Conservation (phyloP, 768 basidiomycete species). For the Lentinula raphanica region DNA sequence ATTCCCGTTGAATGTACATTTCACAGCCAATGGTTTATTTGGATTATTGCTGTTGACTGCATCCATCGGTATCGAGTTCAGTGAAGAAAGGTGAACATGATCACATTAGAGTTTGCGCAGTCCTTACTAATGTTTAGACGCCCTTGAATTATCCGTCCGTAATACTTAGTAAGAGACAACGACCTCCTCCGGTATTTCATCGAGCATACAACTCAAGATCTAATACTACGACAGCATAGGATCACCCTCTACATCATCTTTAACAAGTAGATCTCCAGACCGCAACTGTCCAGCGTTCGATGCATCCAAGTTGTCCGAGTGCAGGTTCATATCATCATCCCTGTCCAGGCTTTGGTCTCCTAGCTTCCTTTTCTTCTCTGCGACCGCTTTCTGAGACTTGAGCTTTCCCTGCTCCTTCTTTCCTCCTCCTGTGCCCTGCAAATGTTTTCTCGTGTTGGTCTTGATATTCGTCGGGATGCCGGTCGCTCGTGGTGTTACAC, state of each 20-base stretch:
- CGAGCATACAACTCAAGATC: no score
- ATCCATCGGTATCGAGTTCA: background rate
- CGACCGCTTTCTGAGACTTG: constrained; percentile 46
- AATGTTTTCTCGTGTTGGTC: constrained; percentile 18
- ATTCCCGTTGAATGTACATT: constrained; percentile 73
- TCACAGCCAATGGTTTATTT: constrained; percentile 76
- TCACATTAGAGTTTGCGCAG: background rate
- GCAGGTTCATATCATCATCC: constrained; percentile 1
- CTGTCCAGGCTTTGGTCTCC: background rate
- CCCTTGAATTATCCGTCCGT: background rate
- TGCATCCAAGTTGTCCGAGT: constrained; percentile 21
- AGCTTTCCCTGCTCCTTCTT: constrained; percentile 44
- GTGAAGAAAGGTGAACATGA: background rate
- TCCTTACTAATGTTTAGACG: constrained; percentile 1
- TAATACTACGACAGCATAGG: no score
- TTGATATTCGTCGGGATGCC: constrained; percentile 9
- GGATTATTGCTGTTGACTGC: constrained; percentile 13
- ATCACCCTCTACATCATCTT: background rate
- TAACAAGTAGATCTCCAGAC: background rate
- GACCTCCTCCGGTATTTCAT: no score
- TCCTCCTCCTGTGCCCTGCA: constrained; percentile 18
- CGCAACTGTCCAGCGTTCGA: background rate
- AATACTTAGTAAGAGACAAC: no score
- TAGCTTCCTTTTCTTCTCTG: constrained; percentile 24
- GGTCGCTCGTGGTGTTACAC: background rate